A percentile compares a stretch with the other conserved stretches of the same genome.
Conservation (phyloP, 2,329 filamentous ascomycete genomes). For the Scorias spongiosa region DNA sequence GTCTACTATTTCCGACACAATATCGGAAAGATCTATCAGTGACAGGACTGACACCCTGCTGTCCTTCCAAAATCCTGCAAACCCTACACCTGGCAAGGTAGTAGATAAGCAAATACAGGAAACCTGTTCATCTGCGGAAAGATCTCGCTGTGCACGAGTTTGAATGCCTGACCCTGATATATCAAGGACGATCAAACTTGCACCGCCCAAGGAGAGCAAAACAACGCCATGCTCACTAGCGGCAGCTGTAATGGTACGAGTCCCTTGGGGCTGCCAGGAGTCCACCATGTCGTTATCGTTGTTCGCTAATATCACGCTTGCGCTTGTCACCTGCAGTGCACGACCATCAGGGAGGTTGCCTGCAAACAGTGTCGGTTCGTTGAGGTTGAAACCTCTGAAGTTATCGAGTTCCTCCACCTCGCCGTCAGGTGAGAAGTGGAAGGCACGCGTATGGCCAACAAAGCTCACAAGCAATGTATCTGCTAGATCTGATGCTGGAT, state of each 20-base stretch:
- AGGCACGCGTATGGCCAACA: slow-evolving; percentile 68
- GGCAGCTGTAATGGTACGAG: slow-evolving; percentile 55
- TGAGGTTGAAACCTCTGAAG: slow-evolving; percentile 56
- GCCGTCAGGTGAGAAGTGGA: slow-evolving; percentile 57
- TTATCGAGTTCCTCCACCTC: slow-evolving; percentile 76
- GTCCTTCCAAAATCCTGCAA: slow-evolving; percentile 80
- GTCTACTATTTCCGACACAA: slow-evolving; percentile 43
- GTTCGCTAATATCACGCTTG: slow-evolving; percentile 47
- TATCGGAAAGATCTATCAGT: slow-evolving; percentile 47
- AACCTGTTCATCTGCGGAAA: slow-evolving; percentile 57
- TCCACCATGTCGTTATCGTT: slow-evolving; percentile 37
- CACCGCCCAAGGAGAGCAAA: slow-evolving; percentile 62
- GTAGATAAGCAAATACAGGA: slow-evolving; percentile 68
- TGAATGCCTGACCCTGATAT: slow-evolving; percentile 41
- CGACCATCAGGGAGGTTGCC: slow-evolving; percentile 47
- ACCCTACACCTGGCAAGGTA: slow-evolving; percentile 48
- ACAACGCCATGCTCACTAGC: slow-evolving; percentile 57
- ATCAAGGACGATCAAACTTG: slow-evolving; percentile 53
- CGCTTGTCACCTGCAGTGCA: slow-evolving; percentile 62
- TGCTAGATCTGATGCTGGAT: slow-evolving; percentile 42
- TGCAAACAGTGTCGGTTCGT: slow-evolving; percentile 56
- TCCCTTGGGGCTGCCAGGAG: slow-evolving; percentile 40
- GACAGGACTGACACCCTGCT: slow-evolving; percentile 62
- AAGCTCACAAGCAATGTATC: slow-evolving; percentile 72
- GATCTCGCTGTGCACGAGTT: slow-evolving; percentile 43